Base-by-base conservation (phyloP, 148 eudicot genomes). In the Vaccinium darrowii region DNA sequence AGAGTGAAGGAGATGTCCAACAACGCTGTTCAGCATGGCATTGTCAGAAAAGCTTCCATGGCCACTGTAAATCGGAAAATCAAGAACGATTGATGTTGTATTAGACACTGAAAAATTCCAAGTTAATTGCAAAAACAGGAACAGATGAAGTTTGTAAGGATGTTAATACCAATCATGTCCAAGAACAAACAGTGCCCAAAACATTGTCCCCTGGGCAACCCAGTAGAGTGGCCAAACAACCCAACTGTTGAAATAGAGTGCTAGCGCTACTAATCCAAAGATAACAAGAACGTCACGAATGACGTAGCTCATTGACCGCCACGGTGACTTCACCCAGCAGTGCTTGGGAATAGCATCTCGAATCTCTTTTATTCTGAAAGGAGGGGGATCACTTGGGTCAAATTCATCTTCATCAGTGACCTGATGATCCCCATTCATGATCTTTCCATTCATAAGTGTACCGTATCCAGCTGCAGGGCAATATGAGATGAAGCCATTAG, bases 121-220 rank as follows among this genome's bases (percentile, higher is more conserved):
- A 15, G 36, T 85, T 39, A 51, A 21, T 25, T 9, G 9, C 50
- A 10, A 85, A 51, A 85, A 65, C 75, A 85, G 62, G n/a, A 72
- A 73, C 50, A 69, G 19, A 2, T 39, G 8, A 12, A 69, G 25
- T 25, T 15, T 27, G n/a, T 50, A 56, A 76, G 16, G 21, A 57
- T 54, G 30, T 78, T 3, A 72, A 76, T 86, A 88, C 90, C 90
- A 88, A 82, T 88, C 90, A 86, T 88, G 90, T 39, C 90, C 90
- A 81, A 88, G 90, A 77, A 88, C 90, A 88, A 88, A 88, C 49
- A 88, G 18, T 53, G 90, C 90, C 90, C 90, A 88, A 62, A 88
- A 88, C 90, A 88, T 84, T 11, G 90, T 88, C 43, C 90, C 90
- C 62, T 88, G 90, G 19, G 88, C 87, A 80, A 30, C 83, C 90